Evolutionary conservation across 2,329 filamentous ascomycete species (phyloP), one percentile per base, ranked within the genome.

Genomic region (Sarocladiaceae sp.): DNA sequence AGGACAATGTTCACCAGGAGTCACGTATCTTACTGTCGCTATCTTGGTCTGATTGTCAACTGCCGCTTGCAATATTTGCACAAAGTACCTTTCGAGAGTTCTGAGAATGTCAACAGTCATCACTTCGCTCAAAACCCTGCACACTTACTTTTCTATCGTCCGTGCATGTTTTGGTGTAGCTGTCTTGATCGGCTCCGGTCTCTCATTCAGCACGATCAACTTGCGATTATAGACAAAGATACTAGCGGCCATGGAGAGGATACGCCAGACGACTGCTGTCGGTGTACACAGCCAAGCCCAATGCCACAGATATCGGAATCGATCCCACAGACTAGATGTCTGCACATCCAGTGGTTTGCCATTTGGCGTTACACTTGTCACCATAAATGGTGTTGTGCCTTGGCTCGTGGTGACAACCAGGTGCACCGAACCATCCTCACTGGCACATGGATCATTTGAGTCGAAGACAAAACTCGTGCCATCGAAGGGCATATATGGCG

Each of bases 161-260:
- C 39, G 17, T 20, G 39, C 39, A 44, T 18, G 39, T 18, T 44
- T 44, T 13, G 39, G 17, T 18, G 39, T 44, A 6, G 23, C 39
- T 44, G 39, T 44, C 39, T 44, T 44, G 15, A 44, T 44, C 13
- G 39, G 39, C 23, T 44, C 39, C 23, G 17, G 17, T 25, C 39
- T 44, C 23, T 18, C 23, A 18, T 44, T 18, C 39, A 44, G 17
- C 39, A 20, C 23, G 39, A 44, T 44, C 39, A 15, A 20, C 39
- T 22, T 44, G 10, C n/a, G 17, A 15, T 44, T 18, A 11, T 18
- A 20, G 13, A 44, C 17, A 20, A 20, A 44, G 15, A 44, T 44
- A 18, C 23, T 44, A 18, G 39, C 39, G 17, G 39, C 39, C 23
- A 20, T 18, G 17, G 17, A 18, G 23, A 44, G 39, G 22, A 44